A percentile compares a stretch with the other conserved stretches of the same genome.
These are phyloP conservation scores for Aspergillus alliaceus DNA, from an alignment of 2,329 filamentous ascomycete species.

Conservation along the genomic window DNA sequence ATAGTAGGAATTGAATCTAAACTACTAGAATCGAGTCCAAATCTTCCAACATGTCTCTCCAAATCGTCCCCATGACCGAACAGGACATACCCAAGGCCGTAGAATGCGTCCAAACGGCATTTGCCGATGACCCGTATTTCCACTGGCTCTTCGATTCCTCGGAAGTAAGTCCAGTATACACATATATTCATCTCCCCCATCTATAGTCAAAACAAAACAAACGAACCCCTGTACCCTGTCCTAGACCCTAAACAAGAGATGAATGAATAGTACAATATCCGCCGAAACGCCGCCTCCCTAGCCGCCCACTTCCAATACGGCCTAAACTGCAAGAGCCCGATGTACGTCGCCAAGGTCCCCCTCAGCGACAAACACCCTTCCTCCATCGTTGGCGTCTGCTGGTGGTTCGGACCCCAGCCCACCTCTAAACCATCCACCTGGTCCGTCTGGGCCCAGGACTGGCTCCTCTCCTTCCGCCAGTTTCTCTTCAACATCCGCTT, in stretches of 20 bases:
- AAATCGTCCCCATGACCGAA: conserved; percentile 57
- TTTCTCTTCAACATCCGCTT: conserved; percentile 67
- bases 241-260: conserved; percentile 3
- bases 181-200: not conserved
- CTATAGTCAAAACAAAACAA: not conserved
- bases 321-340: conserved; percentile 60
- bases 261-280: conserved; percentile 53
- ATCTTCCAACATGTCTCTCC: conserved; percentile 48
- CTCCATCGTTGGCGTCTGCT: conserved; percentile 67
- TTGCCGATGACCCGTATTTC: conserved; percentile 67
- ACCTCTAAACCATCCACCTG: conserved; percentile 54
- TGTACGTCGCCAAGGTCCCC: conserved; percentile 67
- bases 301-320: conserved; percentile 64
- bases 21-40: conserved; percentile 5
- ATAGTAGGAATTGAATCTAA: conserved; percentile 31
- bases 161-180: conserved; percentile 46
- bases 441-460: conserved; percentile 62
- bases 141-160: conserved; percentile 62
- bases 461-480: conserved; percentile 67
- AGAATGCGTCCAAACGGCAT: conserved; percentile 65
- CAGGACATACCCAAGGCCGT: conserved; percentile 64
- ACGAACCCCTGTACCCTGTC: too few relatives aligned
- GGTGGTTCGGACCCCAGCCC: conserved; percentile 66
- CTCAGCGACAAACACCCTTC: conserved; percentile 19
- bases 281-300: conserved; percentile 63